These are phyloP conservation scores for Penicillium longicatenatum DNA, from an alignment of 495 filamentous ascomycete species.

Conservation along the genomic window DNA sequence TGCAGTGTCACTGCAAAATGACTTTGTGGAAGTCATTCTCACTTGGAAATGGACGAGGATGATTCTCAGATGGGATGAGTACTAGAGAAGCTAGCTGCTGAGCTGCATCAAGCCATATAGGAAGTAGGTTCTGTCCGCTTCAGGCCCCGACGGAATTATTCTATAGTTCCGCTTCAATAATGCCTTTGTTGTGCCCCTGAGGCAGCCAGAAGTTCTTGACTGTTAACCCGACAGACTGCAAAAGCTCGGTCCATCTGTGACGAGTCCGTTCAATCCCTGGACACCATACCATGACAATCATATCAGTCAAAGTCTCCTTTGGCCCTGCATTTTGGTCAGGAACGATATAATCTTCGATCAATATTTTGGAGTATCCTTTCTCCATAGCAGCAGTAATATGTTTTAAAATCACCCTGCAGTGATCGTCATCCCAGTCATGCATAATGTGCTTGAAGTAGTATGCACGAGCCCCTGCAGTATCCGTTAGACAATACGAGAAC, in stretches of 20 bases:
- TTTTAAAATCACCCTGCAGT: not conserved
- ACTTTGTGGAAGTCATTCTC: no score
- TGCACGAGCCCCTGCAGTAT: not conserved
- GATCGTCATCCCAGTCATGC: constrained; percentile 3
- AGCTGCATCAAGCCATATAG: no score
- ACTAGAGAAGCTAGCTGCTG: no score
- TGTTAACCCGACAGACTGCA: not conserved
- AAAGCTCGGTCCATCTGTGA: not conserved
- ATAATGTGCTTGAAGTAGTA: constrained; percentile 5
- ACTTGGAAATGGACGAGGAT: no score
- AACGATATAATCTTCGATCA: constrained; percentile 3
- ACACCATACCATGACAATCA: constrained; percentile 1
- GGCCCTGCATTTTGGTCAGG: not conserved
- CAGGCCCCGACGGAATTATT: no score
- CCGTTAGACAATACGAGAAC: not conserved
- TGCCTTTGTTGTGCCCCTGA: not conserved
- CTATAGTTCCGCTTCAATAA: constrained; percentile 17
- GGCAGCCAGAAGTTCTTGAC: not conserved
- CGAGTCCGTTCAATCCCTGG: not conserved
- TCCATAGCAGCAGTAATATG: constrained; percentile 1
- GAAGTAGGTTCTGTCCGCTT: no score
- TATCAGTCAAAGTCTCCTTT: not conserved
- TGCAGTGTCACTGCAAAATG: no score
- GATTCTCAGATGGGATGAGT: no score
- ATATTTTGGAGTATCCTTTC: not conserved